A percentile compares a stretch with the other conserved stretches of the same genome.
phyloP scores from a whole-genome alignment of 2,329 filamentous ascomycete species.

The Sphaerulina musiva region DNA sequence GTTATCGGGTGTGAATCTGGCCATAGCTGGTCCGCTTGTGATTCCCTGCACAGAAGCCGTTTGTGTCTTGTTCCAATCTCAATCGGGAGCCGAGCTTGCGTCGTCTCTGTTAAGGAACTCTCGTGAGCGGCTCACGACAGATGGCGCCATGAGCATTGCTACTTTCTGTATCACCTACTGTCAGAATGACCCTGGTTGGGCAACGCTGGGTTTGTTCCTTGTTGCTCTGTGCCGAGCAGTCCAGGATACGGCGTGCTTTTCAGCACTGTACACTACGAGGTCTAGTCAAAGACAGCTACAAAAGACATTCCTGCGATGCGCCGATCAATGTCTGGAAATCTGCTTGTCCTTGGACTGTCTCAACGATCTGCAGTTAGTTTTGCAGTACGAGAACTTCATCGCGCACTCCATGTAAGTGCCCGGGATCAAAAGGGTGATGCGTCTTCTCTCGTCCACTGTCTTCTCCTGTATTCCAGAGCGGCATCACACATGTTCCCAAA shows the following conservation, averaged over 20 bases:
- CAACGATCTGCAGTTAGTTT: constrained; percentile 42
- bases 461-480: no score
- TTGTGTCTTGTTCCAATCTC: constrained; percentile 10
- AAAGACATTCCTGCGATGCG: constrained; percentile 15
- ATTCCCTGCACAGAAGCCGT: constrained; percentile 23
- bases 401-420: constrained; percentile 33
- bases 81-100: constrained; percentile 1
- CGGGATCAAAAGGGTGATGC: no score
- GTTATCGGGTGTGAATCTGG: constrained; percentile 26
- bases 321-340: constrained; percentile 35
- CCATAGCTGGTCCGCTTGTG: constrained; percentile 25
- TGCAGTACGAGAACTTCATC: constrained; percentile 47
- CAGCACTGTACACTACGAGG: constrained; percentile 28
- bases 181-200: constrained; percentile 33
- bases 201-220: constrained; percentile 38
- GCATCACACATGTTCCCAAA: no score
- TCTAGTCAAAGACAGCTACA: constrained; percentile 30
- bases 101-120: constrained; percentile 7
- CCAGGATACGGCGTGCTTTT: constrained; percentile 29
- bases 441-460: no score
- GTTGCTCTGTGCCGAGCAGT: constrained; percentile 37
- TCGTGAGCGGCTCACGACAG: constrained; percentile 3
- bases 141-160: not conserved
- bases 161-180: constrained; percentile 5
- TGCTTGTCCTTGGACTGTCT: constrained; percentile 33